These are phyloP conservation scores for Diplosphaera chodatii DNA, from an alignment of 139 green algal genomes.

Conservation along the genomic window DNA sequence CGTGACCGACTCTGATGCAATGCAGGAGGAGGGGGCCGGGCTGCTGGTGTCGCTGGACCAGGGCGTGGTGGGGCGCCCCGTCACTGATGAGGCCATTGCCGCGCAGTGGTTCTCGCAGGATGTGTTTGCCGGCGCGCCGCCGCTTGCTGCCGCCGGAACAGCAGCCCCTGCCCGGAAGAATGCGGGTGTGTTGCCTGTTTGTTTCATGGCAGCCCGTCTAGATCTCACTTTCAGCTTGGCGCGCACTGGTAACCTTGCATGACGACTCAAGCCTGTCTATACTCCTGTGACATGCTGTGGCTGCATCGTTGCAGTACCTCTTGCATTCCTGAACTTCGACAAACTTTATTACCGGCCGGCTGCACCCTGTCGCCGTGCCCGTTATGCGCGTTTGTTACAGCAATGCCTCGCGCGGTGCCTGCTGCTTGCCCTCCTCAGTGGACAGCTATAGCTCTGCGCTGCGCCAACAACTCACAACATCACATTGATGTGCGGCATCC, in stretches of 20 bases:
- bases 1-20: too few relatives aligned
- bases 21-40: slow-evolving; percentile 36
- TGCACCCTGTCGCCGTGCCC: background rate
- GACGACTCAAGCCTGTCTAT: too few relatives aligned
- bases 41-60: slow-evolving; percentile 70
- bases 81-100: slow-evolving; percentile 42
- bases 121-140: slow-evolving; percentile 57
- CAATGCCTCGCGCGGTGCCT: background rate
- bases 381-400: background rate
- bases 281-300: too few relatives aligned
- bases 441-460: background rate
- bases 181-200: too few relatives aligned
- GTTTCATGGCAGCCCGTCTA: too few relatives aligned
- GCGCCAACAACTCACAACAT: too few relatives aligned
- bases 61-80: slow-evolving; percentile 39
- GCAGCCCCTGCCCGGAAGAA: too few relatives aligned
- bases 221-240: too few relatives aligned
- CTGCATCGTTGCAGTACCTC: too few relatives aligned
- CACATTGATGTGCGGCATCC: too few relatives aligned
- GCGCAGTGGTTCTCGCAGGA: slow-evolving; percentile 85
- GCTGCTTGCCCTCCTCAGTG: background rate
- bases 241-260: too few relatives aligned
- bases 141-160: slow-evolving; percentile 2
- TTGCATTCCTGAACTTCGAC: background rate
- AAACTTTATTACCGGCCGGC: background rate